These are phyloP conservation scores for Penicillium sp. DNA, from an alignment of 2,329 filamentous ascomycete genomes.

Conservation along the genomic window DNA sequence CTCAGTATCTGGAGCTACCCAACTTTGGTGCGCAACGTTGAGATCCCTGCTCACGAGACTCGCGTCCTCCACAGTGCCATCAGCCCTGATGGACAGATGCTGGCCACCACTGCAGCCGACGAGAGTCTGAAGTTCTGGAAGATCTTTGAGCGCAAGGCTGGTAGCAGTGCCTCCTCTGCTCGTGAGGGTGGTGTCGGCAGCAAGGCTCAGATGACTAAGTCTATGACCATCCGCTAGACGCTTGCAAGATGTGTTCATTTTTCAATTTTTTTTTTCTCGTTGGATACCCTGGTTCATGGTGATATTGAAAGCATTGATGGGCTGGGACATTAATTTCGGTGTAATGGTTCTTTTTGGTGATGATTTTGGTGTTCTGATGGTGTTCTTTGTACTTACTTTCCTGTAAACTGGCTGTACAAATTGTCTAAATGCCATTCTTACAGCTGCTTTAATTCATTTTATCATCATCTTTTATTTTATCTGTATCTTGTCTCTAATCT, in stretches of 20 bases:
- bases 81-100: slow-evolving; percentile 94
- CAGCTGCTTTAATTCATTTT: background rate
- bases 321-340: slow-evolving; percentile 16
- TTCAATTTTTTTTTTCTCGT: slow-evolving; percentile 2
- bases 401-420: slow-evolving; percentile 14
- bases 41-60: slow-evolving; percentile 95
- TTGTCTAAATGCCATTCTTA: slow-evolving; percentile 14
- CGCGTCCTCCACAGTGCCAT: slow-evolving; percentile 92
- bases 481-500: background rate
- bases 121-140: slow-evolving; percentile 99
- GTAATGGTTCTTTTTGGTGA: slow-evolving; percentile 8
- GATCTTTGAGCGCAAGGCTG: slow-evolving; percentile 97
- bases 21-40: slow-evolving; percentile 88
- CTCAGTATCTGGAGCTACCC: slow-evolving; percentile 99
- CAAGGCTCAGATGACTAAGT: slow-evolving; percentile 82
- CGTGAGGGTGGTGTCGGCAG: slow-evolving; percentile 59
- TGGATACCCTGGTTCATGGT: slow-evolving; percentile 18
- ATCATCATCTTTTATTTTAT: background rate
- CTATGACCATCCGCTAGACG: slow-evolving; percentile 79
- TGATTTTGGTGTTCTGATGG: slow-evolving; percentile 5
- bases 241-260: background rate
- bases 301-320: slow-evolving; percentile 15
- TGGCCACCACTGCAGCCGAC: slow-evolving; percentile 89
- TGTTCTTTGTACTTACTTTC: slow-evolving; percentile 17
- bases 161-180: slow-evolving; percentile 54